Conservation (phyloP, 1,139 yeast species). For the Yamadazyma oceani region DNA sequence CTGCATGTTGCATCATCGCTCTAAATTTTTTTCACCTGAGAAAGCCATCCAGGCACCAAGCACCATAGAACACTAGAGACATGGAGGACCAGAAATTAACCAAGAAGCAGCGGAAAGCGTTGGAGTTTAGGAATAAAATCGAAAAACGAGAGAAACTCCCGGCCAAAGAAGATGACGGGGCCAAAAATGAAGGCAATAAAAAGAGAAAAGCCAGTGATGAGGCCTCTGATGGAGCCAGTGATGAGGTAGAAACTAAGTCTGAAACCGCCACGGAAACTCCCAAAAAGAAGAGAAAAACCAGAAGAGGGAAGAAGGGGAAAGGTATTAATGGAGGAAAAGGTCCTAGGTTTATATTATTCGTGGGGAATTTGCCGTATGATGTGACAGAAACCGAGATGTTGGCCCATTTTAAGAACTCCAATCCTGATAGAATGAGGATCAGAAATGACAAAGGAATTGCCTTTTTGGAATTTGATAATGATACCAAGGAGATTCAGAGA, state of each 20-base stretch:
- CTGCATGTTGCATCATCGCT: too few relatives aligned
- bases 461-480: conserved; percentile 78
- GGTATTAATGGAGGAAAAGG: conserved; percentile 51
- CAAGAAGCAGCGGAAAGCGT: conserved; percentile 78
- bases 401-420: conserved; percentile 72
- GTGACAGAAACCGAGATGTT: conserved; percentile 60
- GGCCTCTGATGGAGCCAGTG: conserved; percentile 10
- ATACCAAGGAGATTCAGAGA: conserved; percentile 62
- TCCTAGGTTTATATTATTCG: conserved; percentile 79
- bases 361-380: conserved; percentile 88
- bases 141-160: conserved; percentile 39
- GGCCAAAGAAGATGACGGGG: conserved; percentile 21
- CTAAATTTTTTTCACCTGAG: not conserved
- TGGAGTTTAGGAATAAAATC: conserved; percentile 52
- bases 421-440: conserved; percentile 74
- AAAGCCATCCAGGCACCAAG: too few relatives aligned
- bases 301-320: conserved; percentile 74
- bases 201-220: conserved; percentile 31
- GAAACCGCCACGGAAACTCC: conserved; percentile 26
- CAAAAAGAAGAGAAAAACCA: conserved; percentile 69
- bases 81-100: conserved; percentile 47
- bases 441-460: conserved; percentile 90
- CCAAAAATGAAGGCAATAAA: conserved; percentile 14
- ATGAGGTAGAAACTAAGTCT: conserved; percentile 15
- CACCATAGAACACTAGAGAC: too few relatives aligned